phyloP scores from a whole-genome alignment of 2,329 filamentous ascomycete species.

The Xylariaceae sp. region DNA sequence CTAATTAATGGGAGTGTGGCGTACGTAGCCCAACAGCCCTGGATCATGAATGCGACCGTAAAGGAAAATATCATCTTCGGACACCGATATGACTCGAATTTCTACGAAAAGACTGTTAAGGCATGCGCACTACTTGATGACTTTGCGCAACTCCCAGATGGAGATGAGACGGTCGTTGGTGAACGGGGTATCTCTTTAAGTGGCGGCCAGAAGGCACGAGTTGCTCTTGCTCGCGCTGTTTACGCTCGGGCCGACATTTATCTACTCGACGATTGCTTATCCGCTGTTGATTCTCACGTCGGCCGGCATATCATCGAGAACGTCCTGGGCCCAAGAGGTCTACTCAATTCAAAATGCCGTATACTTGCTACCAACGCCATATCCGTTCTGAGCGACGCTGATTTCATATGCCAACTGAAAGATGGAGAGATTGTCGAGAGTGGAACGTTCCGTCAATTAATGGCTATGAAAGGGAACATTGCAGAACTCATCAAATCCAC shows the following conservation, averaged over 20 bases:
- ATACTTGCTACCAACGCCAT: slow-evolving; percentile 96
- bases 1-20: slow-evolving; percentile 81
- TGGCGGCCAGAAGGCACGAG: slow-evolving; percentile 92
- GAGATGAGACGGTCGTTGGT: slow-evolving; percentile 94
- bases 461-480: slow-evolving; percentile 93
- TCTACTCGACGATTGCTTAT: slow-evolving; percentile 90
- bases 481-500: slow-evolving; percentile 81
- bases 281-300: slow-evolving; percentile 97
- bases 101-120: slow-evolving; percentile 91
- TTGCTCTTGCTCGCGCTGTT: slow-evolving; percentile 90
- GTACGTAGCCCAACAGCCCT: slow-evolving; percentile 90
- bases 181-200: slow-evolving; percentile 96
- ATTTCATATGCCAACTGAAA: slow-evolving; percentile 84
- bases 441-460: slow-evolving; percentile 87
- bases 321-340: slow-evolving; percentile 83
- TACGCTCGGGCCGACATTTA: slow-evolving; percentile 98
- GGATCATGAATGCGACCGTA: slow-evolving; percentile 98
- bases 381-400: slow-evolving; percentile 84
- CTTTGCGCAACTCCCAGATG: slow-evolving; percentile 89
- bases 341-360: slow-evolving; percentile 84
- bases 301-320: slow-evolving; percentile 94
- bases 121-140: slow-evolving; percentile 92
- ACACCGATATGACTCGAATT: slow-evolving; percentile 88
- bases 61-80: slow-evolving; percentile 98
- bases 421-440: slow-evolving; percentile 84